A percentile compares a stretch with the other conserved stretches of the same genome.
Conservation (phyloP, 2,329 filamentous ascomycete species). For the Bisporella sp. region DNA sequence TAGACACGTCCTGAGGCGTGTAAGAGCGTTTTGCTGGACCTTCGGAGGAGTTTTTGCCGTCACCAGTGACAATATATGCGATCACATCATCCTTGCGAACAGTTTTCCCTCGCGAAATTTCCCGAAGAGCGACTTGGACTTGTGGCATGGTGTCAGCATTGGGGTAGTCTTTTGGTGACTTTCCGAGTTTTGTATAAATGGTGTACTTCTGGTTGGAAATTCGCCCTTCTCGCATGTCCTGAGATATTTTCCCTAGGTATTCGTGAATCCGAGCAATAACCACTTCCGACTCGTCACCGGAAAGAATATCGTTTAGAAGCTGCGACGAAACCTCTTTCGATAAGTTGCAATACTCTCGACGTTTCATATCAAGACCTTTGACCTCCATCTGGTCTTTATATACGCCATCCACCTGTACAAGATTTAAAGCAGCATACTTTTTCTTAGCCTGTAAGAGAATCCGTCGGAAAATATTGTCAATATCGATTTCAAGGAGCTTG, state of each 20-base stretch:
- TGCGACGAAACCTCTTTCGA: slow-evolving; percentile 92
- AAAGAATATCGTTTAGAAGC: slow-evolving; percentile 89
- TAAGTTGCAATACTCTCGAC: slow-evolving; percentile 90
- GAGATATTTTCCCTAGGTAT: slow-evolving; percentile 76
- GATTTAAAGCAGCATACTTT: slow-evolving; percentile 96
- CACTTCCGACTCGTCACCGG: slow-evolving; percentile 83
- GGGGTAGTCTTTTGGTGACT: slow-evolving; percentile 86
- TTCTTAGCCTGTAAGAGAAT: slow-evolving; percentile 96
- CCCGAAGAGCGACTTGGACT: slow-evolving; percentile 87
- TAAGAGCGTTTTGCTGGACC: slow-evolving; percentile 83
- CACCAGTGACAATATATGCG: slow-evolving; percentile 84
- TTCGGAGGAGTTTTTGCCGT: slow-evolving; percentile 55
- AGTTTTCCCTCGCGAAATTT: slow-evolving; percentile 77
- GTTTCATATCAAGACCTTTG: slow-evolving; percentile 96
- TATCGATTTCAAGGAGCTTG: slow-evolving; percentile 89
- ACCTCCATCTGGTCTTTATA: slow-evolving; percentile 94
- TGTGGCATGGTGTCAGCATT: slow-evolving; percentile 95
- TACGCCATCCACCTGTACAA: slow-evolving; percentile 82
- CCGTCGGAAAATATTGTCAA: slow-evolving; percentile 93
- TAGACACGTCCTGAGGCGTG: slow-evolving; percentile 76
- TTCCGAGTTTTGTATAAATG: slow-evolving; percentile 96
- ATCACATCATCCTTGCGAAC: slow-evolving; percentile 94
- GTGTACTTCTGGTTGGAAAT: slow-evolving; percentile 84
- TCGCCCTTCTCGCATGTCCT: slow-evolving; percentile 75
- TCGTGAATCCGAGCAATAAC: slow-evolving; percentile 89